Conservation (phyloP, 116 monocot species). For the Thalassia testudinum region DNA sequence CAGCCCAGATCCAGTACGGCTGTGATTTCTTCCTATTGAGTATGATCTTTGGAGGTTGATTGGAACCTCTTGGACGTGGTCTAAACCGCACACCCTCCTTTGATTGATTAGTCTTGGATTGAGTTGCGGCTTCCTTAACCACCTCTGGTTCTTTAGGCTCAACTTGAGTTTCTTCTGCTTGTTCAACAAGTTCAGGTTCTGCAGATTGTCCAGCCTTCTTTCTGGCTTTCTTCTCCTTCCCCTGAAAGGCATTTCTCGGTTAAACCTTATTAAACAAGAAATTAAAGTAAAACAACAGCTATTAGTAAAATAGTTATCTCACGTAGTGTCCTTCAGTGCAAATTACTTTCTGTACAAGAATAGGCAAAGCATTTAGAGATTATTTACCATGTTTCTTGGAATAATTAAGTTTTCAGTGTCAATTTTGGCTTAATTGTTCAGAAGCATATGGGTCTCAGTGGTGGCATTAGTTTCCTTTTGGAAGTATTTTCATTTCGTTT, state of each 20-base stretch:
- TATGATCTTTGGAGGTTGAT: constrained; percentile 27
- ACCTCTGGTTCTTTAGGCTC: constrained; percentile 23
- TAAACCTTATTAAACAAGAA: too few relatives aligned
- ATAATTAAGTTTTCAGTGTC: too few relatives aligned
- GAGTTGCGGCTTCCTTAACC: constrained; percentile 6
- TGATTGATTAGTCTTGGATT: constrained; percentile 14
- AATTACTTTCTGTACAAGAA: too few relatives aligned
- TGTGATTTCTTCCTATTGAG: constrained; percentile 46
- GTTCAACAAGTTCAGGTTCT: constrained; percentile 13
- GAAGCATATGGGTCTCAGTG: too few relatives aligned
- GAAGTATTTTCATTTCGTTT: too few relatives aligned
- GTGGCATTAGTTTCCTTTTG: too few relatives aligned
- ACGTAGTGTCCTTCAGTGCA: too few relatives aligned
- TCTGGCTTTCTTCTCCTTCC: constrained; percentile 60
- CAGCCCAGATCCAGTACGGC: constrained; percentile 33
- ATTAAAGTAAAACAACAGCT: too few relatives aligned
- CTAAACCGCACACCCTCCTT: constrained; percentile 23
- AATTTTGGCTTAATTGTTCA: too few relatives aligned
- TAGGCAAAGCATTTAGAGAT: too few relatives aligned
- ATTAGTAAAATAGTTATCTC: too few relatives aligned
- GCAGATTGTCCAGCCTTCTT: constrained; percentile 29
- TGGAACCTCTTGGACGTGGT: constrained; percentile 8
- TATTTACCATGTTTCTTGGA: too few relatives aligned
- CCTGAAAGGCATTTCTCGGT: constrained; percentile 12
- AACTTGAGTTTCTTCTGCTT: constrained; percentile 16